Evolutionary conservation across 2,329 filamentous ascomycete species (phyloP).

Genomic region (Cladosporium velox): DNA sequence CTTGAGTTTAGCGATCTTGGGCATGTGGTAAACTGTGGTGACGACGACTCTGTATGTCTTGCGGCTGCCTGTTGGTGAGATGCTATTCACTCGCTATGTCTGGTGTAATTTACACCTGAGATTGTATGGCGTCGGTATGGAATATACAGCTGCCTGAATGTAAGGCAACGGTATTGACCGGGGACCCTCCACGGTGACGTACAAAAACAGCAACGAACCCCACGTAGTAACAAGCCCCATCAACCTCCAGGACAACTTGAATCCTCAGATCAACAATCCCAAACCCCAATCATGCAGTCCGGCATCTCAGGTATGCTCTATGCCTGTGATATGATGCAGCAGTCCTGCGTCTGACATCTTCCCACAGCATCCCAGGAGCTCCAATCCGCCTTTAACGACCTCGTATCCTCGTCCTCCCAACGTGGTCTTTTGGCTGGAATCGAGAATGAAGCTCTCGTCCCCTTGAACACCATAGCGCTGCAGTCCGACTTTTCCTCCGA

Average conservation of each 20-base stretch:
- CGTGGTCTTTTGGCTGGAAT: conserved; percentile 75
- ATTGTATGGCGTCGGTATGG: not conserved
- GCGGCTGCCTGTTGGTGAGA: not conserved
- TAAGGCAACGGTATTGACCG: not conserved
- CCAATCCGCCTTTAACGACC: conserved; percentile 68
- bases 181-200: conserved; percentile 7
- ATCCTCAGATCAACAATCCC: not conserved
- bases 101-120: not conserved
- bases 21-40: not conserved
- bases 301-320: conserved; percentile 66
- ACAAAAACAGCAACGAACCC: not conserved
- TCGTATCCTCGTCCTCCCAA: conserved; percentile 62
- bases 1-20: not conserved
- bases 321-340: not conserved
- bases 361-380: conserved; percentile 73
- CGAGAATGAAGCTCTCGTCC: conserved; percentile 66
- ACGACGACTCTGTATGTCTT: not conserved
- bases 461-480: conserved; percentile 57
- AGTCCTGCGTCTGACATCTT: conserved; percentile 17
- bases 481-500: conserved; percentile 63
- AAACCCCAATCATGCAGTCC: conserved; percentile 65
- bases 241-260: conserved; percentile 4
- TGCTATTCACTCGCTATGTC: not conserved
- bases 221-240: not conserved
- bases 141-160: not conserved